Evolutionary conservation across 2,329 filamentous ascomycete species (phyloP), one percentile per base, ranked within the genome.

Genomic region (Botryotinia convoluta): DNA sequence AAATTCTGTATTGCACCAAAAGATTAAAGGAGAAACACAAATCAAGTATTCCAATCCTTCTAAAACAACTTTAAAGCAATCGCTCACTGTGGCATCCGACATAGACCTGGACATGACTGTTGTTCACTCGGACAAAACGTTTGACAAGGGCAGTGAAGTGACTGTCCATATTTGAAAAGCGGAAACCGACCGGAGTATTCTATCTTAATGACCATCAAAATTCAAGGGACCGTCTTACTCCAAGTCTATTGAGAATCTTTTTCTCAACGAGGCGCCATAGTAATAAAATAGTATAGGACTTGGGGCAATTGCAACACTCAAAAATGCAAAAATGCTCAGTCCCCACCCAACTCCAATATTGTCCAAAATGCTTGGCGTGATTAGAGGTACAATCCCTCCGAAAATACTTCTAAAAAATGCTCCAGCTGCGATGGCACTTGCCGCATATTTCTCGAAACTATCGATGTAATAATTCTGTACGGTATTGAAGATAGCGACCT

Each of bases 401-500:
- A 86, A 77, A 1, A 87, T 57, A 64, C 81, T 83, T 32, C 85
- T 78, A 71, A 86, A 86, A 0, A 86, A 82, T 1, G 85, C 83
- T 0, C 84, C 85, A 6, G 85, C 85, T 8, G 85, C 85, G 69
- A 87, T 86, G 0, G 85, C 85, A 51, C 81, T 83, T 10, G 85
- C 85, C 9, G 85, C 85, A 74, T 85, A 86, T 77, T 83, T 82
- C 73, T 86, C 85, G 72, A 86, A 87, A 35, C 82, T 82, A 76
- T 87, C 85, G 64, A 87, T 87, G 77, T 86, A 87, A 78, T 87
- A 87, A 70, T 88, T 88, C 71, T 88, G 86, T 26, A 85, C 85
- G 20, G 82, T 82, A 72, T 87, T 87, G 71, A 87, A 79, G 44
- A 87, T 86, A 76, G 86, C 84, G 18, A 88, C 85, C 72, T 87